These are phyloP conservation scores for Microbotryomycetes sp. DNA, from an alignment of 1,284 basidiomycete genomes.

Conservation along the genomic window DNA sequence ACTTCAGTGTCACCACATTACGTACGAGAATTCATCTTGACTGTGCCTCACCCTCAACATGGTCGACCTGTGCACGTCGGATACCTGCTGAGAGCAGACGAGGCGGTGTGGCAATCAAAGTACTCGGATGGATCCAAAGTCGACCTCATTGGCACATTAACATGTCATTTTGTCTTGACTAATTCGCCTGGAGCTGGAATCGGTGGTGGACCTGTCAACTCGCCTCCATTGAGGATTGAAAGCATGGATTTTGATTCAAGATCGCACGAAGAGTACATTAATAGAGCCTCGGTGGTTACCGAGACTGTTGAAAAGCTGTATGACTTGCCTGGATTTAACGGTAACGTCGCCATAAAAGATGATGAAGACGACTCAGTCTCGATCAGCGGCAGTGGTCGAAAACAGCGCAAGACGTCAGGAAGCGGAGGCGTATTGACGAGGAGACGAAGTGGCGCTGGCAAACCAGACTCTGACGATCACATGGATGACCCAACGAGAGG, in stretches of 20 bases:
- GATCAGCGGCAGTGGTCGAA: not conserved
- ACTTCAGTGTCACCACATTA: constrained; percentile 8
- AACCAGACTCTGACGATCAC: not conserved
- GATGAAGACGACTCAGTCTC: not conserved
- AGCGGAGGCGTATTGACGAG: not conserved
- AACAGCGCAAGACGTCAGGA: not conserved
- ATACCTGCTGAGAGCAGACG: constrained; percentile 30
- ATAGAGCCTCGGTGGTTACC: constrained; percentile 6
- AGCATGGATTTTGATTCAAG: constrained; percentile 27
- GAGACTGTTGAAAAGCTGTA: constrained; percentile 3
- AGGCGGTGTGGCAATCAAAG: constrained; percentile 22
- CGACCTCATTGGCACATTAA: constrained; percentile 24
- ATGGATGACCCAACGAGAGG: not conserved
- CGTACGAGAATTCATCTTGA: constrained; percentile 29
- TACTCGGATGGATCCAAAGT: constrained; percentile 19
- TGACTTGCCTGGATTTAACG: not conserved
- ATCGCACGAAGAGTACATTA: constrained; percentile 26
- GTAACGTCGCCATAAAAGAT: not conserved
- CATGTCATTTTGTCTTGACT: constrained; percentile 25
- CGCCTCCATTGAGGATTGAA: constrained; percentile 21
- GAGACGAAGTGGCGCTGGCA: not conserved
- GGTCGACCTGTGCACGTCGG: constrained; percentile 22
- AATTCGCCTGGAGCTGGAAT: not conserved
- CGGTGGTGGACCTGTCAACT: not conserved
- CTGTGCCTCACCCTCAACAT: constrained; percentile 22